A percentile compares a stretch with the other conserved stretches of the same genome.
Conservation (phyloP, 805 yeast species). For the Isabelozyma heimii region DNA sequence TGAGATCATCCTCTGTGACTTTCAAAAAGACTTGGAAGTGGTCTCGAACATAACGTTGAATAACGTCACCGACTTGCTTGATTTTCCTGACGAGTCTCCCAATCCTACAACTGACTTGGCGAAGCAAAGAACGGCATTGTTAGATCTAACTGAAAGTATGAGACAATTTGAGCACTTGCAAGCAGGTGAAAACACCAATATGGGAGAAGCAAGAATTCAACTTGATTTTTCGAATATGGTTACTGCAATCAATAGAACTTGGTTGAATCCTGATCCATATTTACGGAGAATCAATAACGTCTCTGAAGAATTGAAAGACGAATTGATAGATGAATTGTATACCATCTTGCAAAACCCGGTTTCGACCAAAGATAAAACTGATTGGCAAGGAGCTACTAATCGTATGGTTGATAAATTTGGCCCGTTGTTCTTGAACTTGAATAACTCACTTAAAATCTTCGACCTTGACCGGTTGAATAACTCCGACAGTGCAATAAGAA, state of each 20-base stretch:
- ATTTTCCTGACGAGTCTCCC: conserved; percentile 29
- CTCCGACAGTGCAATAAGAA: conserved; percentile 19
- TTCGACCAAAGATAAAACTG: conserved; percentile 36
- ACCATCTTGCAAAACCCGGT: conserved; percentile 21
- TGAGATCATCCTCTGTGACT: conserved; percentile 62
- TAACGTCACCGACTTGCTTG: conserved; percentile 32
- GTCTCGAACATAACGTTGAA: conserved; percentile 44
- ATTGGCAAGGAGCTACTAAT: conserved; percentile 56
- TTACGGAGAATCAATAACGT: conserved; percentile 36
- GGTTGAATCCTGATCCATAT: conserved; percentile 48
- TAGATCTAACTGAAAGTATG: conserved; percentile 26
- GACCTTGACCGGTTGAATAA: background rate
- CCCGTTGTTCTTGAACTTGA: conserved; percentile 44
- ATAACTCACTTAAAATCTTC: conserved; percentile 27
- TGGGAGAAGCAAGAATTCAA: conserved; percentile 46
- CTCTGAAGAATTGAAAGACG: conserved; percentile 27
- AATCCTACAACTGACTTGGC: conserved; percentile 4
- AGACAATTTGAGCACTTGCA: conserved; percentile 42
- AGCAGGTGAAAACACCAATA: conserved; percentile 47
- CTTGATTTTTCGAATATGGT: conserved; percentile 53
- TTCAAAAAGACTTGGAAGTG: conserved; percentile 45
- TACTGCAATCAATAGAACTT: conserved; percentile 53
- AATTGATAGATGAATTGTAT: conserved; percentile 35
- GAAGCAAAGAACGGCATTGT: conserved; percentile 11
- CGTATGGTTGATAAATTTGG: conserved; percentile 52